These are phyloP conservation scores for Amaranthus cruentus DNA, from an alignment of 148 eudicot genomes.

Conservation along the genomic window DNA sequence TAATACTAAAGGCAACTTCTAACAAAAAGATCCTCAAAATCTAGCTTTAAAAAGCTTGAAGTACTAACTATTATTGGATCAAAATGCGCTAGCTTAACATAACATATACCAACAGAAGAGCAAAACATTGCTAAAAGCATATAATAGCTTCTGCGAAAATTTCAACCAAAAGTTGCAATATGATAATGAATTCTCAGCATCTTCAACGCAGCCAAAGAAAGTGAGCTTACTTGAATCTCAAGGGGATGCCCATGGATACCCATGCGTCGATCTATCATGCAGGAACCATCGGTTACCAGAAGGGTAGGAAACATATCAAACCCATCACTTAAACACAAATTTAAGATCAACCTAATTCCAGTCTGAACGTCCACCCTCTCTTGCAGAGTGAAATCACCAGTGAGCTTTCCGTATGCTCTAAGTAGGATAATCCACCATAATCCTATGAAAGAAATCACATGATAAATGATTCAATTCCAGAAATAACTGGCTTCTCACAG, in stretches of 20 bases:
- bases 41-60: not conserved
- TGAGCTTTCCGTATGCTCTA: conserved; percentile 85
- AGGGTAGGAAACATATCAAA: conserved; percentile 98
- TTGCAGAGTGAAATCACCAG: conserved; percentile 79
- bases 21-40: not conserved
- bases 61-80: not conserved
- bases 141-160: not conserved
- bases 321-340: conserved; percentile 85
- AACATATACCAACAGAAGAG: not conserved
- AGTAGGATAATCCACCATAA: conserved; percentile 93
- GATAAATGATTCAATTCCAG: not conserved
- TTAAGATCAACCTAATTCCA: conserved; percentile 74
- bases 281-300: conserved; percentile 94
- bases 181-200: not conserved
- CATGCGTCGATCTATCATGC: conserved; percentile 98
- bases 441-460: conserved; percentile 38
- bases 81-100: not conserved
- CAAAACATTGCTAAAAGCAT: not conserved
- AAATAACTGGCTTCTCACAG: not conserved
- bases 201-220: not conserved
- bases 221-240: conserved; percentile 78
- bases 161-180: not conserved
- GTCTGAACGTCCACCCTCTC: conserved; percentile 95
- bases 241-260: conserved; percentile 98
- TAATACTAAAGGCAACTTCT: not conserved